Evolutionary conservation across 805 yeast genomes (phyloP), one percentile per base, ranked within the genome.

Genomic region (Wickerhamomyces queroliae): DNA sequence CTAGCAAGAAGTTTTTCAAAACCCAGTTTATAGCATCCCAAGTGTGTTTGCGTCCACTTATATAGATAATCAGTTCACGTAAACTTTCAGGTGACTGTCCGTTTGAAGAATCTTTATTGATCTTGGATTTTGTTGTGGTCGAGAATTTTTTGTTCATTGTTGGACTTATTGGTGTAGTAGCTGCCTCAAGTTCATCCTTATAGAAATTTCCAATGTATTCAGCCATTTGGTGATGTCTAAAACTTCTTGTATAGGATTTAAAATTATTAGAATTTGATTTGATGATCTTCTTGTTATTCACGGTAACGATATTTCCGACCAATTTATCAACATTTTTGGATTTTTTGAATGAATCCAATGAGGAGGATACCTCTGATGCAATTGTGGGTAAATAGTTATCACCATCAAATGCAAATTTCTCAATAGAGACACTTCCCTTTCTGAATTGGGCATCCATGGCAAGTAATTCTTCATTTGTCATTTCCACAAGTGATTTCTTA

Each of bases 11-110:
- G 12, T 47, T 44, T 24, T 46, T 40, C n/a, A 55, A 20, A 6
- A 49, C 34, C 50, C 52, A 55, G 31, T 52, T 52, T 19, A 55
- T 34, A 1, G 56, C 46, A 19, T 39, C 33, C 59, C 59, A 55
- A 7, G 57, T 50, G 33, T 49, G 52, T 22, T 32, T 37, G 18
- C 50, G 36, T 2, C 55, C 55, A 34, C 50, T 49, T 3, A 55
- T 41, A 29, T 53, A 55, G 3, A 49, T 27, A 25, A 51, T 36
- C 17, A 53, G 36, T 16, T 49, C 50, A 39, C 59, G 38, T 13
- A 53, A 23, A 33, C 45, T 47, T n/a, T 47, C 34, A 2, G 56
- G 56, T 5, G n/a, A 18, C 15, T 30, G 22, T 8, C 11, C 11
- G 8, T 23, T 23, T 23, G 25, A 23, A 23, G 11, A 8, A 23